These are phyloP conservation scores for Kluyveromyces lactis DNA, from an alignment of 805 yeast species.

Conservation along the genomic window DNA sequence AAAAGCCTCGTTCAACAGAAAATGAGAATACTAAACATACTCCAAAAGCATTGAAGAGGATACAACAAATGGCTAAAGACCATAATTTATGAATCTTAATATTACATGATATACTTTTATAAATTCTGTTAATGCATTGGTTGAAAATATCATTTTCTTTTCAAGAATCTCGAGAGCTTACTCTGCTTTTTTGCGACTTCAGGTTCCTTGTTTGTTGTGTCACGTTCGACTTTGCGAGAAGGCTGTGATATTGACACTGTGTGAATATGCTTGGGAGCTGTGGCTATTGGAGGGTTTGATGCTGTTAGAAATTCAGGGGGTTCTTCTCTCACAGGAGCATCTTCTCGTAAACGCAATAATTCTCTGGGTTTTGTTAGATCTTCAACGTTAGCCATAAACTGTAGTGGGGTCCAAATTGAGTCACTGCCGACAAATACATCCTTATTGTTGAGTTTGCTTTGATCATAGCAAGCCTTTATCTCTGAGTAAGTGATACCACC, in stretches of 20 bases:
- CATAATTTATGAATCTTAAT: constrained; percentile 12
- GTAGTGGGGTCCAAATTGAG: constrained; percentile 49
- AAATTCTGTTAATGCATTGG: too few relatives aligned
- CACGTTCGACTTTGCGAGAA: constrained; percentile 14
- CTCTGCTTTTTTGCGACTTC: constrained; percentile 36
- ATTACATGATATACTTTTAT: too few relatives aligned
- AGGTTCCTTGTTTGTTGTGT: constrained; percentile 9
- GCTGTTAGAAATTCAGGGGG: constrained; percentile 39
- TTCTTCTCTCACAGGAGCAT: constrained; percentile 24
- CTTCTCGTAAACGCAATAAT: constrained; percentile 36
- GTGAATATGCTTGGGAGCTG: constrained; percentile 8
- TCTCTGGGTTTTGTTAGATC: constrained; percentile 31
- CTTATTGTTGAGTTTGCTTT: constrained; percentile 51
- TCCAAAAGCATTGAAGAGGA: constrained; percentile 23
- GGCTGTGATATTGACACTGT: constrained; percentile 9
- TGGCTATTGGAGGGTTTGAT: not conserved
- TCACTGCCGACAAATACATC: constrained; percentile 81
- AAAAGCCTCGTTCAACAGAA: not conserved
- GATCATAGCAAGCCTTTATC: constrained; percentile 63
- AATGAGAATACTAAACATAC: not conserved
- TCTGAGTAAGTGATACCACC: constrained; percentile 90
- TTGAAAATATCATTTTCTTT: constrained; percentile 13
- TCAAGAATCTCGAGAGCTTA: constrained; percentile 41
- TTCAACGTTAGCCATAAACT: constrained; percentile 33
- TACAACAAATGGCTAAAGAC: constrained; percentile 22